Conservation (phyloP, 129 eudicot genomes). For the Lactuca saligna region DNA sequence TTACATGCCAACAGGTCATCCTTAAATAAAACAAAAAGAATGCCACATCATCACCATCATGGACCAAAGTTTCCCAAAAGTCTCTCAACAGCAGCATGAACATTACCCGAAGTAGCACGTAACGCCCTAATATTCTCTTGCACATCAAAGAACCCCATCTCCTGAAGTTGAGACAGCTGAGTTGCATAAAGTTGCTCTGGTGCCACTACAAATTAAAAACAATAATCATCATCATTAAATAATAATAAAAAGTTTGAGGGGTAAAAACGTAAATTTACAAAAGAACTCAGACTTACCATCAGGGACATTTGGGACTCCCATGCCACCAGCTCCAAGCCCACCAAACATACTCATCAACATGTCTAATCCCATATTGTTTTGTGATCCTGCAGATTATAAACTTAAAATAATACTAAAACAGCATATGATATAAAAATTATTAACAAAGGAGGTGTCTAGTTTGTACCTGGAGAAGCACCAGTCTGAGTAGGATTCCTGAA, state of each 20-base stretch:
- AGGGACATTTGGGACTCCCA: constrained; percentile 51
- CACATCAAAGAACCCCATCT: constrained; percentile 91
- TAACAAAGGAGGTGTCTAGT: constrained; percentile 22
- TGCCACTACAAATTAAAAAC: constrained; percentile 49
- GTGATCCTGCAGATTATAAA: constrained; percentile 43
- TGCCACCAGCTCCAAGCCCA: constrained; percentile 59
- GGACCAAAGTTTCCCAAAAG: constrained; percentile 79
- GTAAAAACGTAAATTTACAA: not conserved
- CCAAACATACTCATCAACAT: constrained; percentile 71
- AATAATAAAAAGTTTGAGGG: not conserved
- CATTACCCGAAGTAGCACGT: constrained; percentile 80
- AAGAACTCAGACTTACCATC: constrained; percentile 42
- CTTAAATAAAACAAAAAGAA: not conserved
- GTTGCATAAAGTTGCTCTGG: constrained; percentile 91
- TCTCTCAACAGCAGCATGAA: constrained; percentile 95
- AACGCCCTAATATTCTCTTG: constrained; percentile 82
- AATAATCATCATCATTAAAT: not conserved
- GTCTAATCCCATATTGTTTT: constrained; percentile 64
- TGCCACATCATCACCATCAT: constrained; percentile 19
- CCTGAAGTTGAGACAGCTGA: constrained; percentile 85
- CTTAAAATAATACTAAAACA: not conserved
- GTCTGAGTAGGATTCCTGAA: constrained; percentile 66
- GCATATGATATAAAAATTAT: not conserved
- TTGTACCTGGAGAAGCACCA: constrained; percentile 51
- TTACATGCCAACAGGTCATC: constrained; percentile 30